These are phyloP conservation scores for Curvularia hawaiiensis DNA, from an alignment of 2,329 filamentous ascomycete genomes.

Conservation along the genomic window DNA sequence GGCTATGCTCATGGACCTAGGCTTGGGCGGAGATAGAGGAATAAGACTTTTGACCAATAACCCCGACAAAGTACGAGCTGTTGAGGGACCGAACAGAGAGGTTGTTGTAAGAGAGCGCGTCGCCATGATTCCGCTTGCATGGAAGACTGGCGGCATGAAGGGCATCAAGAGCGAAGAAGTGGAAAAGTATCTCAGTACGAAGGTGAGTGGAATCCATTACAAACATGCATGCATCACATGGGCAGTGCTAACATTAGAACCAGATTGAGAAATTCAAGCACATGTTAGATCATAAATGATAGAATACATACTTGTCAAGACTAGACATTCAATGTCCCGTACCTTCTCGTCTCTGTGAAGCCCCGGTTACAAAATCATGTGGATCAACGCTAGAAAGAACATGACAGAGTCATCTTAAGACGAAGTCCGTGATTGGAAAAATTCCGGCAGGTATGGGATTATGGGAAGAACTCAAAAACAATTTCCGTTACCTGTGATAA, in stretches of 20 bases:
- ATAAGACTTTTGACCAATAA: slow-evolving; percentile 93
- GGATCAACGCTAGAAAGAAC: too few relatives aligned
- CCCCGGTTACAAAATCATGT: too few relatives aligned
- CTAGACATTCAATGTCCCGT: too few relatives aligned
- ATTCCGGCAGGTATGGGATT: too few relatives aligned
- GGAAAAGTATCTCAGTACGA: slow-evolving; percentile 91
- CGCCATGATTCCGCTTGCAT: slow-evolving; percentile 93
- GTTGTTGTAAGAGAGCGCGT: slow-evolving; percentile 87
- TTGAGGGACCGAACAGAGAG: slow-evolving; percentile 90
- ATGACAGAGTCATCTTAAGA: too few relatives aligned
- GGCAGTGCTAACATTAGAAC: slow-evolving; percentile 14
- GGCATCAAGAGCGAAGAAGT: slow-evolving; percentile 89
- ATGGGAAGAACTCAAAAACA: too few relatives aligned
- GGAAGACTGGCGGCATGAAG: slow-evolving; percentile 77
- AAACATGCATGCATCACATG: neutral
- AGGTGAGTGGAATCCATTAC: slow-evolving; percentile 63
- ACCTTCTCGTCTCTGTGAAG: too few relatives aligned
- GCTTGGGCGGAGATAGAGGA: slow-evolving; percentile 69
- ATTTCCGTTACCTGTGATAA: too few relatives aligned
- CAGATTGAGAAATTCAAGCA: slow-evolving; percentile 61
- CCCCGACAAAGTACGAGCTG: slow-evolving; percentile 92
- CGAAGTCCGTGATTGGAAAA: too few relatives aligned
- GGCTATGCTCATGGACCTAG: slow-evolving; percentile 88
- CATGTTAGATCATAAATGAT: slow-evolving; percentile 47
- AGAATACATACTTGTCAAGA: neutral